phyloP scores from a whole-genome alignment of 2,329 filamentous ascomycete genomes.

The Dactylonectria macrodidyma region DNA sequence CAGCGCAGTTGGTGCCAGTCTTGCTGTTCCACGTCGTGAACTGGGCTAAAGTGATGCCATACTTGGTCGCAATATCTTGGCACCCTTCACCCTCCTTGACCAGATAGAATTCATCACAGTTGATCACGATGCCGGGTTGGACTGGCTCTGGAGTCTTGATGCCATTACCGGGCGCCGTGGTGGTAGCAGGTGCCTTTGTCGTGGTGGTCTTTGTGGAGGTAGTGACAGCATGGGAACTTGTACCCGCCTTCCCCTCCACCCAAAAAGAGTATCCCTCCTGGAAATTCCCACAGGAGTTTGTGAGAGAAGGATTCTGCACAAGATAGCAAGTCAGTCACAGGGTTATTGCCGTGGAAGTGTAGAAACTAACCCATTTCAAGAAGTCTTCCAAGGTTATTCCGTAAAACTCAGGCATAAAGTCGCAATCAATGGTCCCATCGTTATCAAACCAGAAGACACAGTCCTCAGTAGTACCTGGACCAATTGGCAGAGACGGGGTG shows the following conservation, averaged over 20 bases:
- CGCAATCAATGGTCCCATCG: neutral
- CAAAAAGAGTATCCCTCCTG: neutral
- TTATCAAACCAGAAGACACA: neutral
- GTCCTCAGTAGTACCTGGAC: neutral
- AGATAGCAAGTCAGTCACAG: neutral
- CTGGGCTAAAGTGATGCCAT: neutral
- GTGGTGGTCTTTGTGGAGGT: neutral
- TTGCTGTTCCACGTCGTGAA: neutral
- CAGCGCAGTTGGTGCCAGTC: neutral
- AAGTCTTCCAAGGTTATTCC: neutral
- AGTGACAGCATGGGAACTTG: neutral
- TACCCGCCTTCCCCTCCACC: neutral
- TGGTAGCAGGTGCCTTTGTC: neutral
- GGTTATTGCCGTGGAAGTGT: neutral
- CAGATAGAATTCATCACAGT: neutral
- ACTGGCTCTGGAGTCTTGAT: neutral
- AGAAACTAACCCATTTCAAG: neutral
- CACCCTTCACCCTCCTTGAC: neutral
- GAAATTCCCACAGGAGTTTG: neutral
- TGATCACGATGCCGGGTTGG: neutral
- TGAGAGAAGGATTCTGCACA: neutral
- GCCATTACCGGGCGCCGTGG: neutral
- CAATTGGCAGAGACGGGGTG: neutral
- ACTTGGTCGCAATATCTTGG: neutral
- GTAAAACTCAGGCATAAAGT: neutral